phyloP scores from a whole-genome alignment of 1,139 yeast species.

The Pneumocystis canis region DNA sequence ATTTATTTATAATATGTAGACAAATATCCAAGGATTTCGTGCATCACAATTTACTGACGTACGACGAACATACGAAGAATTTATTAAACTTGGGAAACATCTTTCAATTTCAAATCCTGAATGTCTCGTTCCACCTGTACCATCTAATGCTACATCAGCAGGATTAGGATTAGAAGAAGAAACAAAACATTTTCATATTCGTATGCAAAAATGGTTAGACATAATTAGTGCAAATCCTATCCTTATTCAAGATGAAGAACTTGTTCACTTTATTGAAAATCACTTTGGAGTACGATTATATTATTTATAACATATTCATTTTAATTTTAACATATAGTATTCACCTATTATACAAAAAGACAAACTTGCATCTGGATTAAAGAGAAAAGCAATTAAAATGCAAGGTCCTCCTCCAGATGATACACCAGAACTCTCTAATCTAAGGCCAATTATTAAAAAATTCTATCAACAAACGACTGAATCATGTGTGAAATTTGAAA shows the following conservation, averaged over 20 bases:
- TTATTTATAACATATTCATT: constrained; percentile 24
- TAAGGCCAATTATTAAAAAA: constrained; percentile 72
- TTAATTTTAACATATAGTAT: constrained; percentile 18
- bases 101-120: constrained; percentile 71
- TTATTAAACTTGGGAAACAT: constrained; percentile 61
- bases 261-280: constrained; percentile 72
- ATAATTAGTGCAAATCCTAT: constrained; percentile 62
- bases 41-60: constrained; percentile 57
- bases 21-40: constrained; percentile 62
- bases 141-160: constrained; percentile 57
- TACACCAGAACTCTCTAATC: constrained; percentile 59
- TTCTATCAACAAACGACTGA: constrained; percentile 51
- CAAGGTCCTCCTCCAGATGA: constrained; percentile 86
- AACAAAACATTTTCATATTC: constrained; percentile 37
- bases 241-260: constrained; percentile 71
- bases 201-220: constrained; percentile 79
- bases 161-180: constrained; percentile 80
- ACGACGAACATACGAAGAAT: constrained; percentile 68
- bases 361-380: constrained; percentile 66
- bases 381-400: constrained; percentile 80
- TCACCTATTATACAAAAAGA: constrained; percentile 29
- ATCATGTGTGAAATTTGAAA: constrained; percentile 41
- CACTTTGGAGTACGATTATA: constrained; percentile 42
- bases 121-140: constrained; percentile 84
- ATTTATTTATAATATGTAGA: constrained; percentile 17